Base-by-base conservation (phyloP, 768 basidiomycete species). In the Xerocomellus intermedius region DNA sequence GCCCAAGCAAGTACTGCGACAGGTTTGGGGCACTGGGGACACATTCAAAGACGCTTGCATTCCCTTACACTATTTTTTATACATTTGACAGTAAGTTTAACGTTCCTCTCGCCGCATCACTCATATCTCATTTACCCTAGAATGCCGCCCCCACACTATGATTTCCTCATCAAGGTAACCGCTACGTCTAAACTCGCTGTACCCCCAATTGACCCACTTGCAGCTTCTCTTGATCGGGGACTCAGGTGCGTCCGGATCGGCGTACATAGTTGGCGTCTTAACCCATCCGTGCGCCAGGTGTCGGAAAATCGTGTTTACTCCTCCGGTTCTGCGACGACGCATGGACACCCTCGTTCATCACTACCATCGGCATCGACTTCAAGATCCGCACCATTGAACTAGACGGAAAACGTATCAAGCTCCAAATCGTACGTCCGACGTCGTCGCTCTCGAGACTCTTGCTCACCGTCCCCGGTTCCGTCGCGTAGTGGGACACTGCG, bases 261-360 rank as follows among this genome's bases (percentile, higher is more conserved):
- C 49, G 45, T 1, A 7, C 45, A 32, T 30, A 1, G 8, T 22
- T 13, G 17, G 6, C 3, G 12, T 42, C 36, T 52, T 45, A 1
- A 73, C 68, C 38, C 33, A 63, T 22, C 17, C 50, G 51, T 49
- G 45, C 44, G 30, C 48, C 63, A 87, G 94, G 94, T 75, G 95
- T 97, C 64, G 94, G 96, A 59, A 95, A 99, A 80, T 98, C 95
- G 26, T 94, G 91, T 76, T 81, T 94, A n/a, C 79, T 94, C 49
- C 82, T 94, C 57, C 89, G 94, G 61, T 99, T 99, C 84, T 98
- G 94, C 71, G 97, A 98, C 78, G 97, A 99, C 75, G 91, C 95
- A 60, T 99, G 95, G 94, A 98, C 97, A 33, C 95, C 95, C 45
- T 94, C 91, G 42, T 98, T 98, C 79, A 98, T 98, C 75, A 98